phyloP scores from a whole-genome alignment of 495 filamentous ascomycete genomes.

The Chaetomium cochliodes region DNA sequence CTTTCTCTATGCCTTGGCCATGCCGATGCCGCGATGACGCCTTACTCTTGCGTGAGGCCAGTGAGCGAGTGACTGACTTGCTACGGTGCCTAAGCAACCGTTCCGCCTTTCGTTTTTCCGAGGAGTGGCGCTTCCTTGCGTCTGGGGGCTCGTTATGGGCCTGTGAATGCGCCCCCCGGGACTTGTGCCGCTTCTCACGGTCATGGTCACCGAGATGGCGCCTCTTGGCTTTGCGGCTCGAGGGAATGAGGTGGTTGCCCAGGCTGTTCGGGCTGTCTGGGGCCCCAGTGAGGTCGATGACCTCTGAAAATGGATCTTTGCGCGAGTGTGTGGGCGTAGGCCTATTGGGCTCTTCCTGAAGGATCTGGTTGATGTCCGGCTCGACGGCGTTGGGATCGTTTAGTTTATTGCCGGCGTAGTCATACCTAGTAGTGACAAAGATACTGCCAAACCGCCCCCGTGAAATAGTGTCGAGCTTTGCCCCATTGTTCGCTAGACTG shows the following conservation, averaged over 20 bases:
- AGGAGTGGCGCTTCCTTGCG: neutral
- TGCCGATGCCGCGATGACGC: neutral
- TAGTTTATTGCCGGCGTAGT: neutral
- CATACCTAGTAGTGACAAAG: neutral
- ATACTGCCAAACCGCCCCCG: neutral
- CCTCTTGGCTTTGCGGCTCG: neutral
- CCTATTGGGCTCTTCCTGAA: neutral
- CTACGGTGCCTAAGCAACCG: neutral
- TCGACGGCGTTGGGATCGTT: neutral
- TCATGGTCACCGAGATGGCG: neutral
- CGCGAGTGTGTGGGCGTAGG: slow-evolving; percentile 1
- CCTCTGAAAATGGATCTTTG: neutral
- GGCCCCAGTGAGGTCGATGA: slow-evolving; percentile 7
- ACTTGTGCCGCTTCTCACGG: neutral
- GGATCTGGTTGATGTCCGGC: neutral
- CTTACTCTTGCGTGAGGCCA: neutral
- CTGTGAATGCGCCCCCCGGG: neutral
- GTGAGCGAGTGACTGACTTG: neutral
- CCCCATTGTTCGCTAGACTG: neutral
- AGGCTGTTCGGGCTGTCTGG: neutral
- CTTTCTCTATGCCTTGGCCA: neutral
- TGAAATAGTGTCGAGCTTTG: neutral
- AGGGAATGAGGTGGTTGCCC: neutral
- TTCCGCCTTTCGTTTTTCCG: neutral
- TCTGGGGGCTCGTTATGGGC: slow-evolving; percentile 1